Conservation (phyloP, 1,139 yeast genomes). For the Saccharomyces uvarum region DNA sequence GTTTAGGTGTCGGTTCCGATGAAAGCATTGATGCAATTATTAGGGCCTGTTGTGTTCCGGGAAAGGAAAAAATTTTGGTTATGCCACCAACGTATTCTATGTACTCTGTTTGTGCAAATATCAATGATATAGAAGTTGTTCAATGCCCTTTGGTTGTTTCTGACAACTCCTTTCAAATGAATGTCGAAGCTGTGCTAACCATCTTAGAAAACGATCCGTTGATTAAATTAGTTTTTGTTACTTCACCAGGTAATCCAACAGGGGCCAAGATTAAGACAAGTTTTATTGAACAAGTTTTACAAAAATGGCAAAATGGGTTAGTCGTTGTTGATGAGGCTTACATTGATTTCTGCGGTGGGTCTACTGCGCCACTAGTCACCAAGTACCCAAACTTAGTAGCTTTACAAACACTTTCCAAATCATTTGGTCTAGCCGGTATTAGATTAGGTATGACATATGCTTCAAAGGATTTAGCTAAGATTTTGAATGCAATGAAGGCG, state of each 20-base stretch:
- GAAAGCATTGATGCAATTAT: constrained; percentile 87
- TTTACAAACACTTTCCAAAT: constrained; percentile 84
- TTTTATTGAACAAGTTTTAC: constrained; percentile 45
- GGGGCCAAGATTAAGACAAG: constrained; percentile 52
- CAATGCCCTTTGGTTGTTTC: constrained; percentile 52
- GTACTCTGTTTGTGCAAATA: constrained; percentile 85
- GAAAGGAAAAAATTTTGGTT: constrained; percentile 66
- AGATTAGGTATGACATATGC: constrained; percentile 78
- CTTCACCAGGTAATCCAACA: constrained; percentile 99
- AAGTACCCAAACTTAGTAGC: constrained; percentile 78
- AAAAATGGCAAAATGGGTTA: constrained; percentile 60
- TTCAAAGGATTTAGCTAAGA: constrained; percentile 48
- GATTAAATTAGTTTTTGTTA: constrained; percentile 70
- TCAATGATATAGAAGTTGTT: constrained; percentile 76
- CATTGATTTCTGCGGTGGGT: constrained; percentile 76
- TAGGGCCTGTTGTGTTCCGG: constrained; percentile 79
- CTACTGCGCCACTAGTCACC: constrained; percentile 75
- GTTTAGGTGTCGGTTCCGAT: constrained; percentile 95
- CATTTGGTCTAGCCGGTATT: constrained; percentile 94
- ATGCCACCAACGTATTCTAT: constrained; percentile 98
- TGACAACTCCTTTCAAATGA: constrained; percentile 57
- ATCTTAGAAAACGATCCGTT: constrained; percentile 47
- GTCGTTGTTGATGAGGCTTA: constrained; percentile 93
- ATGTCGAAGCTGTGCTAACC: constrained; percentile 48
- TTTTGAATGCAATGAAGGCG: constrained; percentile 84